Evolutionary conservation across 805 yeast genomes (phyloP).

Genomic region (Hanseniaspora occidentalis): DNA sequence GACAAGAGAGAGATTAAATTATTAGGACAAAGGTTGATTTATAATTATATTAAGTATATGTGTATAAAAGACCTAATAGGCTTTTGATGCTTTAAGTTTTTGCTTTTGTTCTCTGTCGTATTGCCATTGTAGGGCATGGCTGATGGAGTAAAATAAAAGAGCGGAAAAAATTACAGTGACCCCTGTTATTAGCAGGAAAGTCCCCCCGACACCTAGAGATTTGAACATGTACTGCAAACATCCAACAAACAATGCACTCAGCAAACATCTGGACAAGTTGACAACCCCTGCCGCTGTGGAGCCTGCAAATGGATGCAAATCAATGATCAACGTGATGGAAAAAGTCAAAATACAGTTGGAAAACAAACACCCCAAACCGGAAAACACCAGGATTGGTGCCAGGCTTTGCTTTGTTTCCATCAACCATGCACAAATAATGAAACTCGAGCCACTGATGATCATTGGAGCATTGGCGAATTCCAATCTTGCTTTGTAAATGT

Average conservation of each 20-base stretch:
- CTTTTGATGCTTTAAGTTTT: neutral
- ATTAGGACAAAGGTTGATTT: too few species aligned
- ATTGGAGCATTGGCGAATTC: slow-evolving; percentile 34
- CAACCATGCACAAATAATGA: slow-evolving; percentile 64
- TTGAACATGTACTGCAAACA: slow-evolving; percentile 48
- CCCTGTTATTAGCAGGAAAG: slow-evolving; percentile 59
- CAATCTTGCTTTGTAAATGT: slow-evolving; percentile 44
- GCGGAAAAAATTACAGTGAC: slow-evolving; percentile 24
- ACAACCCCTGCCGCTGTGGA: slow-evolving; percentile 66
- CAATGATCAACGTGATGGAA: slow-evolving; percentile 60
- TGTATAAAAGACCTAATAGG: neutral
- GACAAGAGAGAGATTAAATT: too few species aligned
- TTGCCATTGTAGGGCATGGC: slow-evolving; percentile 22
- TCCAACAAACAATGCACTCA: slow-evolving; percentile 61
- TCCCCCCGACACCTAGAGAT: slow-evolving; percentile 57
- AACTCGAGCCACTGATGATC: slow-evolving; percentile 26
- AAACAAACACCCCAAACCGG: slow-evolving; percentile 46
- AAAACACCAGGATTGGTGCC: slow-evolving; percentile 44
- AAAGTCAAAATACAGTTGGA: slow-evolving; percentile 46
- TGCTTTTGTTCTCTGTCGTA: slow-evolving; percentile 10
- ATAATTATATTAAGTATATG: too few species aligned
- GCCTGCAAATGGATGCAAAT: slow-evolving; percentile 54
- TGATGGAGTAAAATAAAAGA: slow-evolving; percentile 18
- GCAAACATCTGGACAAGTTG: slow-evolving; percentile 61
- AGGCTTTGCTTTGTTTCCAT: slow-evolving; percentile 34